Base-by-base conservation (phyloP, 805 yeast species). In the Hanseniaspora nectarophila region DNA sequence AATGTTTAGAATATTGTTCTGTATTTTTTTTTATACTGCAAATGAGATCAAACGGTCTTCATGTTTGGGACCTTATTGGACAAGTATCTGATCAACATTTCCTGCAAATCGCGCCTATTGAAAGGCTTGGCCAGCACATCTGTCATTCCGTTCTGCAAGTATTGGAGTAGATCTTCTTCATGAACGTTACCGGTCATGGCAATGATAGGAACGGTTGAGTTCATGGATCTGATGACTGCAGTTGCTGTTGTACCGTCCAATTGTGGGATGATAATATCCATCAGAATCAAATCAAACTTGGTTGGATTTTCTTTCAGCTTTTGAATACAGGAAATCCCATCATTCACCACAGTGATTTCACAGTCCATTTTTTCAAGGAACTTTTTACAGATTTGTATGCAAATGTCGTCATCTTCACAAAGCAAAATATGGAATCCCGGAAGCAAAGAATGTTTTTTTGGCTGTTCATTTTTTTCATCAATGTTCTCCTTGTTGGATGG, bases 41-140 rank as follows among this genome's bases (percentile, higher is more conserved):
- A n/a, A n/a, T n/a, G n/a, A 4, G 10, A 28, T 45, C 52, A 29
- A 26, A 15, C 18, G 29, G 16, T 23, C 12, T 31, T 33, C n/a
- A 44, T n/a, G 42, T 35, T 24, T n/a, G 76, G 76, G 2, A 68
- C 61, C 53, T 73, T 69, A 29, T 75, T 71, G 54, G 77, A 73
- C 50, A 83, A 70, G 63, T 85, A 87, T 59, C 88, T 83, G 56
- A 83, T 80, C 51, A 90, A 69, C 61, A 88, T 85, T 55, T 80
- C 73, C 61, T 81, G 85, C 54, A 92, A 71, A 62, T 86, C 95
- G 57, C 81, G 85, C 62, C 85, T 87, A 1, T 95, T 83, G 64
- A 92, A 92, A 1, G 98, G 98, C 62, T 92, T 87, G 4, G 95
- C 95, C 56, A 92, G 70, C 34, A 92, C 86, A 65, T 87, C 95